phyloP scores from a whole-genome alignment of 306 rosid genomes.

The Morella rubra region DNA sequence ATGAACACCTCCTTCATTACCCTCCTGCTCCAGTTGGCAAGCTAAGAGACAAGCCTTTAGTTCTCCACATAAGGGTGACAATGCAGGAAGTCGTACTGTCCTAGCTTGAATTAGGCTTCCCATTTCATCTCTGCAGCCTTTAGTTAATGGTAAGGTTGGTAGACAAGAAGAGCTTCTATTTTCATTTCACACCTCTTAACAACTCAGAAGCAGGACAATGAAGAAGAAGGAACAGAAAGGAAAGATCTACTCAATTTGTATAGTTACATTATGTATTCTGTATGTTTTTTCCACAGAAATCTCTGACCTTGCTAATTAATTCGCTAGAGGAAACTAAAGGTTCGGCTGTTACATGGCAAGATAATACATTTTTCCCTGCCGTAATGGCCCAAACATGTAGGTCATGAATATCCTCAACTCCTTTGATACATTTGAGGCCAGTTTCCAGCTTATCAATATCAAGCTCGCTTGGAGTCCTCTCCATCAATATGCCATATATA shows the following conservation, averaged over 20 bases:
- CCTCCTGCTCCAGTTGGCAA: too few relatives aligned
- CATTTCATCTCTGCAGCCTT: too few relatives aligned
- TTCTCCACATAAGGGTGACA: too few relatives aligned
- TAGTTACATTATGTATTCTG: slow-evolving; percentile 70
- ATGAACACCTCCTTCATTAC: too few relatives aligned
- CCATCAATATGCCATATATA: slow-evolving; percentile 67
- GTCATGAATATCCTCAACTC: slow-evolving; percentile 71
- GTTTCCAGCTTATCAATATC: slow-evolving; percentile 50
- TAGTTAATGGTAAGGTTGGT: too few relatives aligned
- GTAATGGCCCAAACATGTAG: slow-evolving; percentile 89
- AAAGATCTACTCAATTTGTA: slow-evolving; percentile 67
- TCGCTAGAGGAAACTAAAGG: slow-evolving; percentile 45
- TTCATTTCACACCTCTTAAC: background rate
- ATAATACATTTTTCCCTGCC: slow-evolving; percentile 64
- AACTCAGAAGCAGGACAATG: too few relatives aligned
- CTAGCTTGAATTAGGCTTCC: too few relatives aligned
- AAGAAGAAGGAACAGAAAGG: background rate
- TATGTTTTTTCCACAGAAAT: slow-evolving; percentile 56
- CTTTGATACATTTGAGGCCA: slow-evolving; percentile 61
- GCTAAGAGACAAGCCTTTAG: too few relatives aligned
- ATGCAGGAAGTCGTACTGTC: too few relatives aligned
- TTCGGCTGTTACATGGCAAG: slow-evolving; percentile 73
- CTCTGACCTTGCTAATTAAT: slow-evolving; percentile 47
- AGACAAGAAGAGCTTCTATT: background rate
- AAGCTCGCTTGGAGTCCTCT: slow-evolving; percentile 63